Percentiles rank a stretch among this genome's conserved stretches.
Evolutionary conservation across 495 filamentous ascomycete species (phyloP).

Genomic region (Terfezia claveryi): DNA sequence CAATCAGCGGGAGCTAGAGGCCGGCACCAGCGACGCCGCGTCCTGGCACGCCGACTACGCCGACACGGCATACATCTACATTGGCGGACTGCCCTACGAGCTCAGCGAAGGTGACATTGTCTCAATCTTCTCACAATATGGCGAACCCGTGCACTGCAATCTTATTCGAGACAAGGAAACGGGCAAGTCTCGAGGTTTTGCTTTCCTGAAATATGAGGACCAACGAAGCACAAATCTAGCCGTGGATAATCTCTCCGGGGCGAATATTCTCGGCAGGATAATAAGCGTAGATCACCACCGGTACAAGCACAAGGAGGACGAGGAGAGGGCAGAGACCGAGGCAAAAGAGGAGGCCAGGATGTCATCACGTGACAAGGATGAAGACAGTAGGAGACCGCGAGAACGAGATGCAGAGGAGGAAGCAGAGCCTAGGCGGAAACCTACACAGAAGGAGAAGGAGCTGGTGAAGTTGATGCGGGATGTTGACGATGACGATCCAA

Average conservation of each 20-base stretch:
- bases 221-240: constrained; percentile 89
- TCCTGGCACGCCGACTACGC: constrained; percentile 97
- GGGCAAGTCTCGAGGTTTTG: constrained; percentile 80
- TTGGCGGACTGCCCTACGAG: constrained; percentile 84
- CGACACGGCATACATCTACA: constrained; percentile 91
- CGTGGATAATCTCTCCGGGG: constrained; percentile 83
- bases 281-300: constrained; percentile 79
- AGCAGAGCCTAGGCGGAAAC: constrained; percentile 8
- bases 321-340: constrained; percentile 32
- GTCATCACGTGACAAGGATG: constrained; percentile 21
- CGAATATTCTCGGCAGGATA: constrained; percentile 56
- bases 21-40: constrained; percentile 32
- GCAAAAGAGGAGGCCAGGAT: constrained; percentile 17
- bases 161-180: constrained; percentile 85
- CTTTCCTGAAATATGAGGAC: constrained; percentile 94
- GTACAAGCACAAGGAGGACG: constrained; percentile 74
- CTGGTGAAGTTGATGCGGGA: constrained; percentile 49
- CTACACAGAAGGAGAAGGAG: constrained; percentile 53
- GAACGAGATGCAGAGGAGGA: constrained; percentile 6
- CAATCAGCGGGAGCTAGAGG: constrained; percentile 87
- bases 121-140: constrained; percentile 92
- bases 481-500: constrained; percentile 89
- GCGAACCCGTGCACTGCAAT: constrained; percentile 80
- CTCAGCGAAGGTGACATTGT: constrained; percentile 90
- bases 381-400: constrained; percentile 18